Conservation (phyloP, 306 rosid genomes). For the Inga oerstediana region DNA sequence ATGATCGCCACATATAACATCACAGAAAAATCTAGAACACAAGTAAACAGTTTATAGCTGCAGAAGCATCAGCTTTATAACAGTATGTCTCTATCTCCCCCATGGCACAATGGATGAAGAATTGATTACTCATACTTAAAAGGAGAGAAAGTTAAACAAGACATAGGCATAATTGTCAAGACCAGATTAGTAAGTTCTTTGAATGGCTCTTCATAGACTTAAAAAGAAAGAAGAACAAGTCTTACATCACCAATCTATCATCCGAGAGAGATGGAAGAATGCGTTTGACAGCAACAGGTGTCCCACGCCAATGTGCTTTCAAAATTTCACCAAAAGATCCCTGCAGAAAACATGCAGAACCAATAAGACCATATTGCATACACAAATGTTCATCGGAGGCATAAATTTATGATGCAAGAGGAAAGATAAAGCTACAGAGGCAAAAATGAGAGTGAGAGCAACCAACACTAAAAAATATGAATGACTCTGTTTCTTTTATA, state of each 20-base stretch:
- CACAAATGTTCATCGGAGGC: constrained; percentile 8
- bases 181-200: constrained; percentile 6
- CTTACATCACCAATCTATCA: constrained; percentile 92
- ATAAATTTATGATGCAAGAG: constrained; percentile 20
- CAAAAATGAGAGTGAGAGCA: neutral
- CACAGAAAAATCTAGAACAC: constrained; percentile 23
- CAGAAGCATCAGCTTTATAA: constrained; percentile 17
- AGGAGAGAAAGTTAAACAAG: constrained; percentile 16
- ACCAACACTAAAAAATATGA: constrained; percentile 2
- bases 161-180: neutral
- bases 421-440: constrained; percentile 11
- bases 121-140: neutral
- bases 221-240: constrained; percentile 28
- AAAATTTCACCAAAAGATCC: constrained; percentile 94
- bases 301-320: constrained; percentile 91
- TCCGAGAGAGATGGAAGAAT: constrained; percentile 89
- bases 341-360: constrained; percentile 46
- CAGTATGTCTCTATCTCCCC: neutral
- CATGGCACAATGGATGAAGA: neutral
- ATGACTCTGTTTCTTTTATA: constrained; percentile 1
- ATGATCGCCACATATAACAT: constrained; percentile 1
- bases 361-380: constrained; percentile 27
- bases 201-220: neutral
- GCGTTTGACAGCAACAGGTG: constrained; percentile 91
- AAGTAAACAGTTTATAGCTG: constrained; percentile 2